phyloP scores from a whole-genome alignment of 371 early-diverging fungal genomes.

The Parasitella parasitica region DNA sequence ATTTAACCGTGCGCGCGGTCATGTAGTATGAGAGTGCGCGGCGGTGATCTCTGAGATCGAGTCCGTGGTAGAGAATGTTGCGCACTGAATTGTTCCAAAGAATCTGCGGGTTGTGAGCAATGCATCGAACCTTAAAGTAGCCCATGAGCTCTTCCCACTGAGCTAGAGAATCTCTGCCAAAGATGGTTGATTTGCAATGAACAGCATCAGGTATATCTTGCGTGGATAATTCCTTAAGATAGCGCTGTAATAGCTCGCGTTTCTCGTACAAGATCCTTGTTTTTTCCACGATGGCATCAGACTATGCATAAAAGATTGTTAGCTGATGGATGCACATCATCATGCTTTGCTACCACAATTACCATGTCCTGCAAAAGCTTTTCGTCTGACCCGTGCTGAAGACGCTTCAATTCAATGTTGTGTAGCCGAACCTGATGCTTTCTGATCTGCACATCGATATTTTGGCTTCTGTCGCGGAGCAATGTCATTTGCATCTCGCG shows the following conservation, averaged over 20 bases:
- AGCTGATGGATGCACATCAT: not conserved
- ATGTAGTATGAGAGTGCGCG: slow-evolving; percentile 24
- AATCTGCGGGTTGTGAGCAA: slow-evolving; percentile 34
- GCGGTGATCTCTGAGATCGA: slow-evolving; percentile 14
- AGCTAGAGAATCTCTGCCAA: not conserved
- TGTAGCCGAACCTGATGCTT: slow-evolving; percentile 14
- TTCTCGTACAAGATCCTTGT: slow-evolving; percentile 10
- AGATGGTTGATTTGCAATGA: not conserved
- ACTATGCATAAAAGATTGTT: not conserved
- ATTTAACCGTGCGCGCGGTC: slow-evolving; percentile 27
- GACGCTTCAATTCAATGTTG: slow-evolving; percentile 26
- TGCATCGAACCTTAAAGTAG: slow-evolving; percentile 21
- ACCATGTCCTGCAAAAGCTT: slow-evolving; percentile 17
- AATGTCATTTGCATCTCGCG: slow-evolving; percentile 17
- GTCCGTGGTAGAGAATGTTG: slow-evolving; percentile 20
- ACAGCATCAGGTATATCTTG: slow-evolving; percentile 4
- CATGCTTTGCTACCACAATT: not conserved
- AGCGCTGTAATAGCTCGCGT: slow-evolving; percentile 11
- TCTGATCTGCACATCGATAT: slow-evolving; percentile 10
- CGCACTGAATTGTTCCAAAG: slow-evolving; percentile 35
- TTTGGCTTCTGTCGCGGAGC: slow-evolving; percentile 6
- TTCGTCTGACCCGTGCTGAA: slow-evolving; percentile 9
- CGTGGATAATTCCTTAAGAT: slow-evolving; percentile 9
- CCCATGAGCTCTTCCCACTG: slow-evolving; percentile 30
- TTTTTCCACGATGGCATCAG: not conserved